These are phyloP conservation scores for Torrubiellomyces zombiae DNA, from an alignment of 2,329 filamentous ascomycete species.

Conservation along the genomic window DNA sequence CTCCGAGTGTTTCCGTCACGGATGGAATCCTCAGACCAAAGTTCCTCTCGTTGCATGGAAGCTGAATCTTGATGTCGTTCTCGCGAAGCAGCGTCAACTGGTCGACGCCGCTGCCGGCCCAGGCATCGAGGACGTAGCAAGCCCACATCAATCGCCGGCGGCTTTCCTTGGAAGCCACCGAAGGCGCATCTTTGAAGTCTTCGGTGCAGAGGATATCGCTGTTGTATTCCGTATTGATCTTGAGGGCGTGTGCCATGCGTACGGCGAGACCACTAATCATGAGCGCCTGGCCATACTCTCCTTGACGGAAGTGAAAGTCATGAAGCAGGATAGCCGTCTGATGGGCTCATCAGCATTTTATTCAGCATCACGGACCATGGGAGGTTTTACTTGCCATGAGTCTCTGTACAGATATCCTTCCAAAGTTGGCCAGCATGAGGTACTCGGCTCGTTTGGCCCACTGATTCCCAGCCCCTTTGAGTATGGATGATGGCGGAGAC, in stretches of 20 bases:
- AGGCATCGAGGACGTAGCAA: slow-evolving; percentile 23
- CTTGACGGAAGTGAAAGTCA: slow-evolving; percentile 22
- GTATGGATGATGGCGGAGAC: slow-evolving; percentile 11
- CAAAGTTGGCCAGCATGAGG: slow-evolving; percentile 19
- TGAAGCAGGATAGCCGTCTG: slow-evolving; percentile 21
- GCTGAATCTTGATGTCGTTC: slow-evolving; percentile 23
- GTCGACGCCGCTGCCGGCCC: slow-evolving; percentile 22
- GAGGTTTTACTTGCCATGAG: slow-evolving; percentile 16
- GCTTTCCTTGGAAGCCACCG: slow-evolving; percentile 20
- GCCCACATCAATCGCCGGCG: slow-evolving; percentile 25
- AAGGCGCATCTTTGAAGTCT: slow-evolving; percentile 12
- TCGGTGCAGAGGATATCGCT: slow-evolving; percentile 21
- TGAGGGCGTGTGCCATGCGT: slow-evolving; percentile 24
- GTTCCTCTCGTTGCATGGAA: slow-evolving; percentile 23
- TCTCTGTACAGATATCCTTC: slow-evolving; percentile 20
- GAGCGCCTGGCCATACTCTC: slow-evolving; percentile 22
- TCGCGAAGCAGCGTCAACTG: slow-evolving; percentile 21
- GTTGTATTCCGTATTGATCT: slow-evolving; percentile 20
- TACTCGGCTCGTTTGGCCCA: slow-evolving; percentile 22
- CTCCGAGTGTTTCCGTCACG: slow-evolving; percentile 22
- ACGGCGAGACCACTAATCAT: slow-evolving; percentile 24
- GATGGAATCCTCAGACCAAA: slow-evolving; percentile 23
- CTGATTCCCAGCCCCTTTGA: slow-evolving; percentile 17
- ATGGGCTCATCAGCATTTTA: neutral
- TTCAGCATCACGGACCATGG: neutral